Conservation (phyloP, 352 stramenopile species). For the Globisporangium iwayamae region DNA sequence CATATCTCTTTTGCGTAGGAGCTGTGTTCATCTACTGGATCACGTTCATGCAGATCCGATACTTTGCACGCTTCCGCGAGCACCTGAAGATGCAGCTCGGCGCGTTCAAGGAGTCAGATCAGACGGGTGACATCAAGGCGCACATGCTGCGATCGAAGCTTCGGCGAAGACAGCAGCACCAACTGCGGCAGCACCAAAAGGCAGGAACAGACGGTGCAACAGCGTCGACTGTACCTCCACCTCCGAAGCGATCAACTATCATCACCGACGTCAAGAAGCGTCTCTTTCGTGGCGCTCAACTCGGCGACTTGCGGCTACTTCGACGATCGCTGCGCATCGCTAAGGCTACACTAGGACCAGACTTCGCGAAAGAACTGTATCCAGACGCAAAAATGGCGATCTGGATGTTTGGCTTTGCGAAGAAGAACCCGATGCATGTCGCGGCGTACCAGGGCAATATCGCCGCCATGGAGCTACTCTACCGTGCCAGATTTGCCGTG, state of each 20-base stretch:
- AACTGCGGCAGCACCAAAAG: constrained; percentile 23
- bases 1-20: constrained; percentile 46
- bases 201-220: constrained; percentile 11
- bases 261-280: constrained; percentile 61
- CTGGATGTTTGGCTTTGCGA: constrained; percentile 67
- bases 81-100: constrained; percentile 85
- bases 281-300: constrained; percentile 67
- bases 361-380: constrained; percentile 65
- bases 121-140: constrained; percentile 74
- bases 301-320: constrained; percentile 61
- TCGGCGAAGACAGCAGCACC: constrained; percentile 38
- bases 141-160: constrained; percentile 62
- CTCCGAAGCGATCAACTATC: constrained; percentile 28
- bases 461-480: constrained; percentile 62
- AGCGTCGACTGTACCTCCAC: constrained; percentile 1
- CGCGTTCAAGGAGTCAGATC: constrained; percentile 76
- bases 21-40: constrained; percentile 54
- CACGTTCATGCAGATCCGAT: constrained; percentile 61
- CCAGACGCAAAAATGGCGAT: constrained; percentile 61
- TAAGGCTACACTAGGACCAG: constrained; percentile 38
- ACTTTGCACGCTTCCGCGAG: constrained; percentile 76
- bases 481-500: constrained; percentile 49
- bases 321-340: constrained; percentile 55
- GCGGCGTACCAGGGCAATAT: constrained; percentile 79
- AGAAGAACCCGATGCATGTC: constrained; percentile 85